Evolutionary conservation across 23 red algal species (phyloP), one percentile per base, ranked within the genome.

Genomic region (Gracilariopsis chorda): DNA sequence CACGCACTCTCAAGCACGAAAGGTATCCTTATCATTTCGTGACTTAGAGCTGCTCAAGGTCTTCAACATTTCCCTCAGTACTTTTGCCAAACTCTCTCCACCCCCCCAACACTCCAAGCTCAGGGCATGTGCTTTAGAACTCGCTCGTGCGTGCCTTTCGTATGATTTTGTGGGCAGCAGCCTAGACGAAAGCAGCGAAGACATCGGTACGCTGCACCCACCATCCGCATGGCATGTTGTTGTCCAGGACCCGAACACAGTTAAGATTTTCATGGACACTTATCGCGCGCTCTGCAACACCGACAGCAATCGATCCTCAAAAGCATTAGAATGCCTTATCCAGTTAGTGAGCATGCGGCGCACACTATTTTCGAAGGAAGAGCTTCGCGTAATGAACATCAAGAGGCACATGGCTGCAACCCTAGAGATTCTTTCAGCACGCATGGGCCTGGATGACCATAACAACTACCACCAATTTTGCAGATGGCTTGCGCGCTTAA

Each of bases 391-490:
- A 27, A 44, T 80, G 67, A 90, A 95, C n/a, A 83, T 95, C 59
- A 51, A 76, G 28, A 47, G 78, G 17, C 93, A 95, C 78, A 90
- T 95, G 84, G 36, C 47, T 39, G 84, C 48, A 43, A 91, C 83
- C 37, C 55, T 95, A 58, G 73, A 89, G 39, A 92, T 95, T 28
- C 72, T 95, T 39, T 57, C 61, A 37, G 78, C 51, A 36, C 87
- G 81, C 5, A 55, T 55, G 30, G 93, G 93, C 28, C 69, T 95
- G 47, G 85, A 95, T 29, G 79, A 95, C 20, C 93, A 91, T 65
- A 67, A 91, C 33, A 95, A 91, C 56, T 95, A 95, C 62, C 93
- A 95, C 49, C 93, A 91, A 34, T 95, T 95, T 77, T 95, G 93
- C 72, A 87, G 93, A 39, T 95, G 93, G 93, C 88, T 95, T 51